A percentile compares a stretch with the other conserved stretches of the same genome.
Conservation (phyloP, 2,329 filamentous ascomycete species). For the Amauroascus verrucosus region DNA sequence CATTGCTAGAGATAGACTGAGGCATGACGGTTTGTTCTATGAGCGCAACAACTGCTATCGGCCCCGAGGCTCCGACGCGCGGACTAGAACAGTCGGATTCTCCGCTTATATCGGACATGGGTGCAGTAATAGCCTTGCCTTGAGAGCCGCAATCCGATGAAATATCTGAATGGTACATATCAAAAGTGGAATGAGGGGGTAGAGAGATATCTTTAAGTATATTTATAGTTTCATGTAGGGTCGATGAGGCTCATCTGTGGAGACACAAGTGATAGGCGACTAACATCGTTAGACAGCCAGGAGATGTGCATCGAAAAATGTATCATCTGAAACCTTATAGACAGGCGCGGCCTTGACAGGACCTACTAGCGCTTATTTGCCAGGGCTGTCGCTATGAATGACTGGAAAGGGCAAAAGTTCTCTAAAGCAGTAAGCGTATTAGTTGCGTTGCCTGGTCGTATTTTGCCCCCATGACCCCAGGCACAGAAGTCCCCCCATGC, state of each 20-base stretch:
- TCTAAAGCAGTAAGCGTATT: neutral
- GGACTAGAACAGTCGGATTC: slow-evolving; percentile 9
- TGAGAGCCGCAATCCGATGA: neutral
- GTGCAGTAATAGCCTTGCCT: neutral
- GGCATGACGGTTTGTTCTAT: slow-evolving; percentile 4
- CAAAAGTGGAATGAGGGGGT: neutral
- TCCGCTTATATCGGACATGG: slow-evolving; percentile 7
- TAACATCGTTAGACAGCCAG: neutral
- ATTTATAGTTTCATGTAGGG: neutral
- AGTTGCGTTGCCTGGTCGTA: slow-evolving; percentile 1
- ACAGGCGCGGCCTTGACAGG: neutral
- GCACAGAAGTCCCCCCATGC: neutral
- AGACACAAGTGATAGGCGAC: neutral
- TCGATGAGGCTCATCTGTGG: slow-evolving; percentile 10
- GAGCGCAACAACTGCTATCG: slow-evolving; percentile 3
- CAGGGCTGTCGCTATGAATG: neutral
- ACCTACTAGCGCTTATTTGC: slow-evolving; percentile 5
- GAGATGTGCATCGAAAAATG: neutral
- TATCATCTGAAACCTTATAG: slow-evolving; percentile 2
- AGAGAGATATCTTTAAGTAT: neutral
- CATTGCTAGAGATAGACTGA: neutral
- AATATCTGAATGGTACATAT: neutral
- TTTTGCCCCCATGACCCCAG: neutral
- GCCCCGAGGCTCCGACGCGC: neutral
- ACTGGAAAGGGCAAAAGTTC: neutral